phyloP scores from a whole-genome alignment of 257 asterid genomes.

The Nicotiana noctiflora region DNA sequence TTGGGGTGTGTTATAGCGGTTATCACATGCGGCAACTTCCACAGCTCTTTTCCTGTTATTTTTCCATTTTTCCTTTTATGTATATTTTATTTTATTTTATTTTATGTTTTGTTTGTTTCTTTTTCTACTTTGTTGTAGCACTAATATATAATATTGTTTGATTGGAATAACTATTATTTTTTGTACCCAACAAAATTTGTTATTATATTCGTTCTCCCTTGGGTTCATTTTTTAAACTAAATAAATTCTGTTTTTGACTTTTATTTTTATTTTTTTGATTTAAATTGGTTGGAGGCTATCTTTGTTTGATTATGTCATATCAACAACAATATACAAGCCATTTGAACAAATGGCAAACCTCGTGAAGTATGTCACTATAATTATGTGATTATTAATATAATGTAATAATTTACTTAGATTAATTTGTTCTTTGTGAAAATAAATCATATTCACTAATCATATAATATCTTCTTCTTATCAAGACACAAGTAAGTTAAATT shows the following conservation, averaged over 20 bases:
- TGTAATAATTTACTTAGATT: neutral
- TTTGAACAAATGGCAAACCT: neutral
- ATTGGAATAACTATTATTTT: neutral
- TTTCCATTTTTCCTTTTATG: neutral
- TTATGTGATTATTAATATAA: neutral
- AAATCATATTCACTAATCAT: neutral
- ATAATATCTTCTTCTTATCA: neutral
- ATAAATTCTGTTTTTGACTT: neutral
- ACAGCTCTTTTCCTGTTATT: neutral
- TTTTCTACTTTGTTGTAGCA: neutral
- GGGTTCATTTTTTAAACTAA: neutral
- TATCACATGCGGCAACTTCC: conserved; percentile 8
- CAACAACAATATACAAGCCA: neutral
- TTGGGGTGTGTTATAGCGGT: conserved; percentile 9
- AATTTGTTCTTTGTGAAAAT: neutral
- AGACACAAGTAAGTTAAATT: too few relatives aligned
- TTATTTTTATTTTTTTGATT: neutral
- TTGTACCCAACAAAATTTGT: too few relatives aligned
- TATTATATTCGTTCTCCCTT: neutral
- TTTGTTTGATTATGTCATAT: neutral
- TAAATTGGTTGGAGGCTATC: neutral
- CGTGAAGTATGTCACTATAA: neutral
- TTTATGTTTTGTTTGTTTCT: neutral
- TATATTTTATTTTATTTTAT: neutral
- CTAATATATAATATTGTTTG: neutral